Conservation (phyloP, 2,329 filamentous ascomycete species). For the Aspergillus glaucus region DNA sequence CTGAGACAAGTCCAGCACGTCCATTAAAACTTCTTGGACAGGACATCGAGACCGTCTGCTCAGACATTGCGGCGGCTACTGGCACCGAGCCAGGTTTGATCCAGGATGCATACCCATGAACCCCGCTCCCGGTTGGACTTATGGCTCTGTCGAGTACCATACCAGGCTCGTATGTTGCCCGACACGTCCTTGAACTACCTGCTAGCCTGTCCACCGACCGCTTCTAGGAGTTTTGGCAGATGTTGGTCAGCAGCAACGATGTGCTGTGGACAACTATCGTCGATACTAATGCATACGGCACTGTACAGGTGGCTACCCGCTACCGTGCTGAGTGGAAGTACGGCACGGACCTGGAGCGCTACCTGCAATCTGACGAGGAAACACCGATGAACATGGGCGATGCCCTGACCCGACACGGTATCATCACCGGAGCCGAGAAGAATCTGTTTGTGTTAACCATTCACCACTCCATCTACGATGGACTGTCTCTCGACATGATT, state of each 20-base stretch:
- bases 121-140: constrained; percentile 21
- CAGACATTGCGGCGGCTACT: constrained; percentile 6
- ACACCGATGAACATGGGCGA: constrained; percentile 14
- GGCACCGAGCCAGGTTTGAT: constrained; percentile 9
- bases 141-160: constrained; percentile 31
- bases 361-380: constrained; percentile 10
- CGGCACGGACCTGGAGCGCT: constrained; percentile 7
- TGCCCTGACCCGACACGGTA: constrained; percentile 11
- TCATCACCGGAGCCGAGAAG: constrained; percentile 5
- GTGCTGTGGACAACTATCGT: constrained; percentile 37
- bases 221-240: constrained; percentile 35
- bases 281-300: constrained; percentile 9
- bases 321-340: constrained; percentile 16
- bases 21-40: constrained; percentile 4
- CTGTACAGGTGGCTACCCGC: constrained; percentile 21
- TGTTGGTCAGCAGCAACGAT: constrained; percentile 24
- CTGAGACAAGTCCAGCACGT: background rate
- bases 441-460: constrained; percentile 37
- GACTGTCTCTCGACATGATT: constrained; percentile 13
- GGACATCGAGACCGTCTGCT: constrained; percentile 1
- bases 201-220: constrained; percentile 20
- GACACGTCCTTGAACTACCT: constrained; percentile 26
- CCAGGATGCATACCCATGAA: constrained; percentile 25
- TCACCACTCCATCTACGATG: constrained; percentile 43
- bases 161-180: constrained; percentile 34